Conservation (phyloP, 148 eudicot genomes). For the Dianthus caryophyllus region DNA sequence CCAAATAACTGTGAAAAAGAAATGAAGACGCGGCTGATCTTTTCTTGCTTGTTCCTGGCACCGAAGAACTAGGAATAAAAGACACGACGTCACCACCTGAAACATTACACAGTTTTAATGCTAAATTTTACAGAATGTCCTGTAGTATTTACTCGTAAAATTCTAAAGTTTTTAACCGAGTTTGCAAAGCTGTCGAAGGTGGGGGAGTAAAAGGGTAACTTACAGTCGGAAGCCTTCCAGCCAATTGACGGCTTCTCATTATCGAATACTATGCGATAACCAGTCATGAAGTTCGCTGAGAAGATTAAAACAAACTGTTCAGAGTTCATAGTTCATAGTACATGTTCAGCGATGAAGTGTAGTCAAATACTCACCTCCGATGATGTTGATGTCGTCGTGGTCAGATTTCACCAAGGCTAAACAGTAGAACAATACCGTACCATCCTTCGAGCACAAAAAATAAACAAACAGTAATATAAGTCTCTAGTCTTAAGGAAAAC, state of each 20-base stretch:
- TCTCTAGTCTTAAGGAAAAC: no score
- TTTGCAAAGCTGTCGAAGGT: not conserved
- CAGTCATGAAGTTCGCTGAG: constrained; percentile 46
- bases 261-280: constrained; percentile 42
- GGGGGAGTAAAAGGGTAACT: constrained; percentile 14
- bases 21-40: constrained; percentile 7
- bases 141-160: not conserved
- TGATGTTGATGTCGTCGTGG: constrained; percentile 23
- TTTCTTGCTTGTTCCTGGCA: not conserved
- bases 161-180: not conserved
- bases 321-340: not conserved
- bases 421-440: constrained; percentile 37
- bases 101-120: constrained; percentile 1
- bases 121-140: not conserved
- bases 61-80: not conserved
- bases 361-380: constrained; percentile 30
- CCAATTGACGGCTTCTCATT: constrained; percentile 37
- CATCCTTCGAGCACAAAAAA: constrained; percentile 36
- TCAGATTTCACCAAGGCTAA: constrained; percentile 57
- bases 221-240: constrained; percentile 41
- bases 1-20: constrained; percentile 11
- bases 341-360: no score
- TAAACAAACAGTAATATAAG: constrained; percentile 6
- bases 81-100: constrained; percentile 30
- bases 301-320: not conserved